These are phyloP conservation scores for Emmonsia crescens DNA, from an alignment of 2,329 filamentous ascomycete species.

Conservation along the genomic window DNA sequence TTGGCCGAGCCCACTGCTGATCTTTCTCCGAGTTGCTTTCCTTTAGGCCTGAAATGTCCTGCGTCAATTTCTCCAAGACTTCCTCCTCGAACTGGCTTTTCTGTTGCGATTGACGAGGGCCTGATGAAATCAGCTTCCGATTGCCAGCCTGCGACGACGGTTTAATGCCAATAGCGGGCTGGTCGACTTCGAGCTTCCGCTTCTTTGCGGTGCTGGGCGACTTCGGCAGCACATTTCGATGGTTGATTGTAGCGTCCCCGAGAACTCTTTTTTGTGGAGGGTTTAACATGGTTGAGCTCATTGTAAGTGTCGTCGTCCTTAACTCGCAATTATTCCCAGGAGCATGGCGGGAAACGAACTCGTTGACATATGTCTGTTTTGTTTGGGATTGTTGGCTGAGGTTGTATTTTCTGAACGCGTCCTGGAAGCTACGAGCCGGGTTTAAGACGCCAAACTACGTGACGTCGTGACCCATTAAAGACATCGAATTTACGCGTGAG, in stretches of 20 bases:
- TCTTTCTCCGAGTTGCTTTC: conserved; percentile 83
- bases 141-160: conserved; percentile 50
- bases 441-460: conserved; percentile 1
- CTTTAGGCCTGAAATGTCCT: conserved; percentile 80
- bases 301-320: conserved; percentile 13
- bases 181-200: conserved; percentile 57
- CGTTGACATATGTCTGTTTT: not conserved
- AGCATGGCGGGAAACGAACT: not conserved
- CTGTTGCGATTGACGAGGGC: conserved; percentile 53
- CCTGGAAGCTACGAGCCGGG: not conserved
- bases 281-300: conserved; percentile 31
- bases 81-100: conserved; percentile 92
- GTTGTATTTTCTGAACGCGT: not conserved
- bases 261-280: conserved; percentile 63
- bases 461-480: not conserved
- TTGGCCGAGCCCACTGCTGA: conserved; percentile 73
- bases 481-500: conserved; percentile 3
- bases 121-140: conserved; percentile 37
- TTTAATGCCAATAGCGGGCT: conserved; percentile 45
- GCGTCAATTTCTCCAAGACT: conserved; percentile 88
- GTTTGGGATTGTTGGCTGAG: not conserved
- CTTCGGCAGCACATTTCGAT: conserved; percentile 48
- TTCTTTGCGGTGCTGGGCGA: conserved; percentile 59
- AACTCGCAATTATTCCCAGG: conserved; percentile 12
- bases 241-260: conserved; percentile 54